Evolutionary conservation across 1,139 yeast genomes (phyloP), one percentile per base, ranked within the genome.

Genomic region (Yamadazyma sp.): DNA sequence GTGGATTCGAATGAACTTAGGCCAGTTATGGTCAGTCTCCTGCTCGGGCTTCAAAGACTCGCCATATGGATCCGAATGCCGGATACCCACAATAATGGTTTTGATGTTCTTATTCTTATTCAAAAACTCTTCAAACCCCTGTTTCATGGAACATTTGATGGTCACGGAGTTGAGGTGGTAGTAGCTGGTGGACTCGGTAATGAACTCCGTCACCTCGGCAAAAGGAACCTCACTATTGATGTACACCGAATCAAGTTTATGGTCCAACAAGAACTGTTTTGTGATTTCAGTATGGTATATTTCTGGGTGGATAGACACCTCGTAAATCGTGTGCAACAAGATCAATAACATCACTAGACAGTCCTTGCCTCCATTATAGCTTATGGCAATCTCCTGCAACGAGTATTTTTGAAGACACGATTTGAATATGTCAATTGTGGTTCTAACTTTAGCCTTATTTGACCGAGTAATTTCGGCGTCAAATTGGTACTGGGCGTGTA

Each of bases 321-420:
- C 37, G 51, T 77, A 73, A 4, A 84, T 64, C 5, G 80, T 76
- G 1, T 88, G 81, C 40, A 86, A 61, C 28, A 82, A 73, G 2
- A 88, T 56, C 11, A 86, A 65, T 33, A 88, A 70, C 86, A 87
- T 82, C 31, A 87, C 96, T 24, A 86, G 70, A 51, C 96, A 88
- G 60, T 88, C 96, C 53, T 88, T 88, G 2, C 96, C 96, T 6
- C 96, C 96, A 53, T 88, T 88, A 59, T 84, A 88, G 4, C 94
- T 83, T 6, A 88, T 66, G 3, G 95, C 83, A 4, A 87, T 61
- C 45, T 86, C 80, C 11, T 70, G 69, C 26, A 76, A 59, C 1
- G 62, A 63, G 41, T 67, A 69, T 16, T 57, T 48, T 24, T 60
- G 61, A 11, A 71, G 59, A 3, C 67, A 56, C 5, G 44, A 33